Conservation (phyloP, 306 rosid species). For the Vigna reflexopilosa region DNA sequence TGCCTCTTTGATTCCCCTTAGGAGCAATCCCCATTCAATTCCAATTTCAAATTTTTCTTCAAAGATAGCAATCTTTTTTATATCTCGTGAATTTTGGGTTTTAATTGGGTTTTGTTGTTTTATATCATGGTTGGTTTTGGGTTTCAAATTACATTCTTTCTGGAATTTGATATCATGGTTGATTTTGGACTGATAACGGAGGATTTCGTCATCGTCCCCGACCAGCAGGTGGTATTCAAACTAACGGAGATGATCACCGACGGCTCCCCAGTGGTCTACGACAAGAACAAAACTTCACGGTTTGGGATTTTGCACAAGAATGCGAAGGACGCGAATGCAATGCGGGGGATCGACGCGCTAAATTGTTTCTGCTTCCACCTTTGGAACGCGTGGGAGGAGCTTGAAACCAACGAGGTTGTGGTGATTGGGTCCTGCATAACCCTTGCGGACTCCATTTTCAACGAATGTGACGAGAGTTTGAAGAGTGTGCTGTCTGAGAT, state of each 20-base stretch:
- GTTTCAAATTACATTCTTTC: no score
- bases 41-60: no score
- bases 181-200: slow-evolving; percentile 55
- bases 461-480: slow-evolving; percentile 81
- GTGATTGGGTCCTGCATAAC: slow-evolving; percentile 98
- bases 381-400: slow-evolving; percentile 97
- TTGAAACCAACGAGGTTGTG: slow-evolving; percentile 67
- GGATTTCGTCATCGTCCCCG: slow-evolving; percentile 74
- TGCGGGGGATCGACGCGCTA: slow-evolving; percentile 82
- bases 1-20: no score
- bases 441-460: slow-evolving; percentile 90
- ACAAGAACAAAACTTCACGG: slow-evolving; percentile 65
- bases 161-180: no score
- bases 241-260: slow-evolving; percentile 78
- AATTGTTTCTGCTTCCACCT: slow-evolving; percentile 94
- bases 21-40: no score
- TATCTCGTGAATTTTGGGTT: no score
- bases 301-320: slow-evolving; percentile 77
- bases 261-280: slow-evolving; percentile 87
- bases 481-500: slow-evolving; percentile 79
- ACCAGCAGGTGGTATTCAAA: slow-evolving; percentile 92
- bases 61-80: no score
- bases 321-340: slow-evolving; percentile 56
- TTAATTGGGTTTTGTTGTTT: no score
- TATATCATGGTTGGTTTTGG: no score